These are phyloP conservation scores for Silene noctiflora DNA, from an alignment of 179 eudicot species.

Conservation along the genomic window DNA sequence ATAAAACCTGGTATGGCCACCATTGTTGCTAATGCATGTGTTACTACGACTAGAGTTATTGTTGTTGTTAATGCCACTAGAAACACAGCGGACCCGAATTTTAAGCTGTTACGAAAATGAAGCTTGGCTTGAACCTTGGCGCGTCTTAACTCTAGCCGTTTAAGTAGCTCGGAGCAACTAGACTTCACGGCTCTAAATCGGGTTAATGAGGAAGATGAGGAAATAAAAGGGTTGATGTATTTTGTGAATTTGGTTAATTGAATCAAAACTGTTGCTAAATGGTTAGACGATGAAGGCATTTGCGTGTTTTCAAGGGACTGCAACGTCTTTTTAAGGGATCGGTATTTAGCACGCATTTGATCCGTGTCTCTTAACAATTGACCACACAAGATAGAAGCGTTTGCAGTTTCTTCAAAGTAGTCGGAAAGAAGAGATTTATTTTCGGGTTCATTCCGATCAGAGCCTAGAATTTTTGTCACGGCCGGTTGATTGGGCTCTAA, in stretches of 20 bases:
- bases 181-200: slow-evolving; percentile 47
- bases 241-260: slow-evolving; percentile 44
- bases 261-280: slow-evolving; percentile 26
- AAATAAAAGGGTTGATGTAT: slow-evolving; percentile 48
- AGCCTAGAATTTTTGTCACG: slow-evolving; percentile 34
- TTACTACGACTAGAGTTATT: slow-evolving; percentile 34
- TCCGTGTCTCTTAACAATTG: slow-evolving; percentile 55
- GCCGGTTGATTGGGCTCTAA: slow-evolving; percentile 81
- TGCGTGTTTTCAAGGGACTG: slow-evolving; percentile 24
- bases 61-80: slow-evolving; percentile 55
- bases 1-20: slow-evolving; percentile 55
- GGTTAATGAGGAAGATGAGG: slow-evolving; percentile 37
- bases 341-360: slow-evolving; percentile 37
- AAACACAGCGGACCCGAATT: slow-evolving; percentile 45
- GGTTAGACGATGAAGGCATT: slow-evolving; percentile 14
- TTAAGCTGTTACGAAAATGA: slow-evolving; percentile 31
- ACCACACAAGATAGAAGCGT: slow-evolving; percentile 64
- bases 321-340: slow-evolving; percentile 39
- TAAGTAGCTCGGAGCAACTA: slow-evolving; percentile 47
- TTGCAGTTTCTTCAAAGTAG: slow-evolving; percentile 58
- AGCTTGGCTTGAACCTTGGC: slow-evolving; percentile 48
- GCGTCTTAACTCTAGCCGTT: slow-evolving; percentile 59
- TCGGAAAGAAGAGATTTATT: slow-evolving; percentile 47
- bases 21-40: slow-evolving; percentile 53
- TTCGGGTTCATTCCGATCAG: slow-evolving; percentile 24